Evolutionary conservation across 2,329 filamentous ascomycete genomes (phyloP), one percentile per base, ranked within the genome.

Genomic region (Arthrobotrys pseudoclavata): DNA sequence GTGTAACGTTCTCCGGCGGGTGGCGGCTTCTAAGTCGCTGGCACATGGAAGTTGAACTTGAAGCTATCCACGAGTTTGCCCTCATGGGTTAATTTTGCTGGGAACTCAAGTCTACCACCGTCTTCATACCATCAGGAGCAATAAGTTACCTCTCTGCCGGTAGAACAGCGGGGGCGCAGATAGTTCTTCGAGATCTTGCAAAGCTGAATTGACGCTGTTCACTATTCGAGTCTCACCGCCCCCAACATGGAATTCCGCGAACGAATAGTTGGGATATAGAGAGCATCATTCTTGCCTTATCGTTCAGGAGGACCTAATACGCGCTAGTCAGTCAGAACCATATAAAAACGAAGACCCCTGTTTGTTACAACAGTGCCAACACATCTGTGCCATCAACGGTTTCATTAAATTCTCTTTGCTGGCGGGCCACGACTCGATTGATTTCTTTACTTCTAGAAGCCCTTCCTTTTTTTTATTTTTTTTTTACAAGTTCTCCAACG

Each of bases 331-430:
- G 42, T 15, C 37, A 9, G 63, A 20, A 5, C 7, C 61, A 3
- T 50, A 26, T 26, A 22, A 37, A 57, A 40, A 13, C 10, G 9
- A 37, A 13, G 15, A 24, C 22, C 40, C 61, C 60, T 48, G 70
- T 61, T 62, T 45, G 53, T 62, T 75, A 31, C 70, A 75, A 75
- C 70, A 68, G 45, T 18, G 31, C 70, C 70, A 75, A 75, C 70
- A 62, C 70, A 68, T 69, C 42, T 69, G 26, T 42, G 66, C 50
- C 40, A 12, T 40, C 24, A 24, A 60, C 18, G 29, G 48, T 34
- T 45, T 47, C 50, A 47, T 42, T 10, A 9, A 34, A 34, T n/a
- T n/a, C n/a, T n/a, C n/a, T n/a, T n/a, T n/a, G n/a, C n/a, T n/a
- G 29, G 7, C 3, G n/a, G 40, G 34, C 34, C 20, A 45, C 42